phyloP scores from a whole-genome alignment of 2,329 filamentous ascomycete species.

The Aureobasidium sp. region DNA sequence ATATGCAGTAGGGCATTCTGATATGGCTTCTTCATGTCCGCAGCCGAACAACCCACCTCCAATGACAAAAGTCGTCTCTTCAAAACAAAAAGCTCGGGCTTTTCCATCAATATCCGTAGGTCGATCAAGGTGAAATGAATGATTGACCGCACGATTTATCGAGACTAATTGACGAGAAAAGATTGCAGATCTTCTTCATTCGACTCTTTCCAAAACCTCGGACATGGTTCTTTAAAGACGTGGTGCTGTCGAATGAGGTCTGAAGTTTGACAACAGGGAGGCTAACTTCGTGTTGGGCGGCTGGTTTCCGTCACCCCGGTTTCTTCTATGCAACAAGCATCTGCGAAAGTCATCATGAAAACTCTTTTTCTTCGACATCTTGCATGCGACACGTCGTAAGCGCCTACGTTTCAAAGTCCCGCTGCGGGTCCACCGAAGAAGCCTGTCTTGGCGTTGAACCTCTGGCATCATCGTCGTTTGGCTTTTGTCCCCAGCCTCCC shows the following conservation, averaged over 20 bases:
- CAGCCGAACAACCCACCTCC: neutral
- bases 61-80: slow-evolving; percentile 7
- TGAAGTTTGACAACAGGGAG: too few relatives aligned
- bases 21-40: neutral
- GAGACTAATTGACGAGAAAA: neutral
- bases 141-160: neutral
- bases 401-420: slow-evolving; percentile 8
- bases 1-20: slow-evolving; percentile 1
- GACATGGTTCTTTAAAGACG: too few relatives aligned
- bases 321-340: neutral
- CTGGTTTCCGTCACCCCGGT: neutral
- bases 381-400: slow-evolving; percentile 13
- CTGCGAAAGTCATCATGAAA: neutral
- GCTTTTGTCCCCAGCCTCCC: neutral
- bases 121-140: neutral
- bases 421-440: slow-evolving; percentile 10
- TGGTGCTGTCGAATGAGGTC: too few relatives aligned
- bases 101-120: neutral
- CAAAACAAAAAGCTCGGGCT: neutral
- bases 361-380: neutral
- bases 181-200: neutral
- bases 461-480: slow-evolving; percentile 12
- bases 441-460: neutral
- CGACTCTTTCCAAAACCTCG: too few relatives aligned
- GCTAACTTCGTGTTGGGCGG: neutral